phyloP scores from a whole-genome alignment of 805 yeast species.

The Saitoella complicata region DNA sequence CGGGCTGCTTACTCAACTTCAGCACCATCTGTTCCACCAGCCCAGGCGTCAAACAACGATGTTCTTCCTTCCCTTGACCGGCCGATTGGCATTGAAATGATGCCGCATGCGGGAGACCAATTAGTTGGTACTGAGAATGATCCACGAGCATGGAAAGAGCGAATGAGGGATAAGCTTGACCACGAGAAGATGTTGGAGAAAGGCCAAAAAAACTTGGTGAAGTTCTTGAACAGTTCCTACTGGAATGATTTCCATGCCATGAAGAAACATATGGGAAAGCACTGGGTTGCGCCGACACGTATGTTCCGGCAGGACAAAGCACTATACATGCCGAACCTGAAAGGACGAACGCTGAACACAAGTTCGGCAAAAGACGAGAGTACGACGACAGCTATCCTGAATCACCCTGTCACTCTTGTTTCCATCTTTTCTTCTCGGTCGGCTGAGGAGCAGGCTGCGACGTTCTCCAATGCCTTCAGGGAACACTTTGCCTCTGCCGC shows the following conservation, averaged over 20 bases:
- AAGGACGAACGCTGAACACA: constrained; percentile 24
- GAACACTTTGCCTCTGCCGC: background rate
- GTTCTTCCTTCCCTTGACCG: too few species aligned
- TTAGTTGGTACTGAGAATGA: too few species aligned
- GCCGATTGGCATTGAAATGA: too few species aligned
- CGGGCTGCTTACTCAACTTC: too few species aligned
- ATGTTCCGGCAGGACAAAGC: constrained; percentile 57
- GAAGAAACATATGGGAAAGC: constrained; percentile 64
- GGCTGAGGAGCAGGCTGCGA: background rate
- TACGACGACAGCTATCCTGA: background rate
- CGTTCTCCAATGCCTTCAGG: background rate
- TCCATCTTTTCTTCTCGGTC: background rate
- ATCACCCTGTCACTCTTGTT: background rate
- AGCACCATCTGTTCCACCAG: too few species aligned
- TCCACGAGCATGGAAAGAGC: too few species aligned
- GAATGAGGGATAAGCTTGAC: too few species aligned
- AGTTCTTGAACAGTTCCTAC: background rate
- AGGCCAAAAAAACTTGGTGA: too few species aligned
- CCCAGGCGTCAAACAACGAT: too few species aligned
- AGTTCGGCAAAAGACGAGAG: background rate
- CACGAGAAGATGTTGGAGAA: too few species aligned
- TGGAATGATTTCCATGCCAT: constrained; percentile 21
- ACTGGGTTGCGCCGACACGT: constrained; percentile 63
- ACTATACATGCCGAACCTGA: constrained; percentile 63
- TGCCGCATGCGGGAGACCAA: too few species aligned